phyloP scores from a whole-genome alignment of 345 rosid species.

The Schrenkiella parvula region DNA sequence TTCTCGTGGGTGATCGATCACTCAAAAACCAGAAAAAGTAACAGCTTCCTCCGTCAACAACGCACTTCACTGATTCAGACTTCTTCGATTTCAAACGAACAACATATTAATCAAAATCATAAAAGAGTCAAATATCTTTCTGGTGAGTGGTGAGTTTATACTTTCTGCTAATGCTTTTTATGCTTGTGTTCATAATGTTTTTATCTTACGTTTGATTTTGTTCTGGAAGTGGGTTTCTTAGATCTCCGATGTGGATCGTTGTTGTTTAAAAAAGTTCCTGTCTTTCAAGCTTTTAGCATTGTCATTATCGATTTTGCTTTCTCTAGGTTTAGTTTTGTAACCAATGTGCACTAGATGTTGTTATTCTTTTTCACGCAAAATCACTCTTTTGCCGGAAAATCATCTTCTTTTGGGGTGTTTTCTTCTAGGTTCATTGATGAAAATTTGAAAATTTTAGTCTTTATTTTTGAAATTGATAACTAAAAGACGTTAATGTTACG shows the following conservation, averaged over 20 bases:
- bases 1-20: conserved; percentile 31
- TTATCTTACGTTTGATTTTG: not conserved
- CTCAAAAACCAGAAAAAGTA: conserved; percentile 10
- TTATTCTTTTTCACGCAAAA: not conserved
- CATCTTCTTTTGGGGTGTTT: not conserved
- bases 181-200: not conserved
- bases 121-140: not conserved
- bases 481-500: not conserved
- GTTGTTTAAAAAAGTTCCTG: not conserved
- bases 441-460: not conserved
- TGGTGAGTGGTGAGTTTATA: conserved; percentile 10
- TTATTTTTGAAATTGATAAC: not conserved
- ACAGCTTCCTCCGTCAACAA: conserved; percentile 22
- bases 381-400: not conserved
- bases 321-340: not conserved
- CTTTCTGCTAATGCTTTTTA: not conserved
- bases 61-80: conserved; percentile 16
- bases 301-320: not conserved
- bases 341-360: not conserved
- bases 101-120: not conserved
- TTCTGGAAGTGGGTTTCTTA: not conserved
- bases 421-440: not conserved
- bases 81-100: not conserved
- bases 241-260: conserved; percentile 9
- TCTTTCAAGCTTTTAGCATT: conserved; percentile 1